phyloP scores from a whole-genome alignment of 2,329 filamentous ascomycete genomes.

The Paraphaeosphaeria sporulosa region DNA sequence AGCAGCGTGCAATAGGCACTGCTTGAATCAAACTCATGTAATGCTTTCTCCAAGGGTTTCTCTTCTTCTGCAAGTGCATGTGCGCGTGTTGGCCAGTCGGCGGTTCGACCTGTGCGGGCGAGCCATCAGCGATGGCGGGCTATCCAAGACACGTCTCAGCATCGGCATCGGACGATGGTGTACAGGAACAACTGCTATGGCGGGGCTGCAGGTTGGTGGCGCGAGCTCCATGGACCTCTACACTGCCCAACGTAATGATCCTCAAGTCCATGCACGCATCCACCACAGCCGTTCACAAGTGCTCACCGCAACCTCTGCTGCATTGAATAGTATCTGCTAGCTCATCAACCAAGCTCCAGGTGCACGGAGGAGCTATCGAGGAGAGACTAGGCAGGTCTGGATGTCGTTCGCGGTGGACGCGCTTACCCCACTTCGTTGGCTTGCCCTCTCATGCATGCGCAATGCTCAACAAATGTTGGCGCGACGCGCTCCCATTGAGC shows the following conservation, averaged over 20 bases:
- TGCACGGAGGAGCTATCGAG: neutral
- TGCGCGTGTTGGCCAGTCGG: slow-evolving; percentile 1
- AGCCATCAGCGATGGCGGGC: slow-evolving; percentile 10
- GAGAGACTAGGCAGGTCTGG: neutral
- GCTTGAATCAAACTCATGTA: neutral
- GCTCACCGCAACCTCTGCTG: slow-evolving; percentile 1
- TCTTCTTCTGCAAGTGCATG: neutral
- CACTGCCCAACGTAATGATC: slow-evolving; percentile 11
- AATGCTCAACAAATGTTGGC: slow-evolving; percentile 22
- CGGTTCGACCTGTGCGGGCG: slow-evolving; percentile 3
- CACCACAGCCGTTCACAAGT: neutral
- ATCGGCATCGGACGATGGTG: slow-evolving; percentile 14
- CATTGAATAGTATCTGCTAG: neutral
- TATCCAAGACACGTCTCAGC: neutral
- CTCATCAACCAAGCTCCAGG: neutral
- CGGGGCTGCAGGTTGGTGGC: slow-evolving; percentile 16
- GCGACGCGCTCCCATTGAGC: slow-evolving; percentile 2
- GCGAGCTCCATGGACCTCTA: slow-evolving; percentile 21
- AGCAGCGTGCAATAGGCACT: slow-evolving; percentile 1
- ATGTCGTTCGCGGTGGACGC: neutral
- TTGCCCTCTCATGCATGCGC: slow-evolving; percentile 16
- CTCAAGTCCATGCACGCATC: neutral
- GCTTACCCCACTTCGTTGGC: slow-evolving; percentile 9
- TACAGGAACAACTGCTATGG: slow-evolving; percentile 11
- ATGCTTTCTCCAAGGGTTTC: neutral